Evolutionary conservation across 495 filamentous ascomycete genomes (phyloP).

Genomic region (Emericellopsis terricola): DNA sequence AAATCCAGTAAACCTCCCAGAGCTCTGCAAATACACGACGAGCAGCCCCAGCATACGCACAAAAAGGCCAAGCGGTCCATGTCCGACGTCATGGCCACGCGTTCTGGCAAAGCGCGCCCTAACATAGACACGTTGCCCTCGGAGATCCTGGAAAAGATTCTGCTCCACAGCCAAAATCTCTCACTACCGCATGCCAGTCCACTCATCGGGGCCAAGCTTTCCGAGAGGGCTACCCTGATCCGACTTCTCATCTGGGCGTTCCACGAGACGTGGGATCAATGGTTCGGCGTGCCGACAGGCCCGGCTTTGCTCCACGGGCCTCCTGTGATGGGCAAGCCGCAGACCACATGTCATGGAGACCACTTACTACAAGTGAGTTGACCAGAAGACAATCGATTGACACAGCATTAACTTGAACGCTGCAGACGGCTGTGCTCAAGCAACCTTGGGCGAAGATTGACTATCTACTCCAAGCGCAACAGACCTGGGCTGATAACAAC

Average conservation of each 20-base stretch:
- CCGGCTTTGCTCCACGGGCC: background rate
- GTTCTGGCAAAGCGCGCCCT: background rate
- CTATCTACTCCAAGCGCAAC: slow-evolving; percentile 2
- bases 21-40: background rate
- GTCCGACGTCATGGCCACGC: slow-evolving; percentile 2
- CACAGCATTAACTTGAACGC: background rate
- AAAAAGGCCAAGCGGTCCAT: background rate
- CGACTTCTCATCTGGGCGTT: slow-evolving; percentile 1
- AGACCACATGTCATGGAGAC: background rate
- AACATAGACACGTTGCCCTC: slow-evolving; percentile 1
- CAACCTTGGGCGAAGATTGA: slow-evolving; percentile 3
- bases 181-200: background rate
- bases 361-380: background rate
- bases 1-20: background rate
- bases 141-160: slow-evolving; percentile 3
- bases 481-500: slow-evolving; percentile 1
- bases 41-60: background rate
- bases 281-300: slow-evolving; percentile 2
- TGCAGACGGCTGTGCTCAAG: slow-evolving; percentile 1
- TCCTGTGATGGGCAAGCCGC: background rate
- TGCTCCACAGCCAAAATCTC: slow-evolving; percentile 2
- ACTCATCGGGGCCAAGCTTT: slow-evolving; percentile 1
- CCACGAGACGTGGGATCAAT: slow-evolving; percentile 3
- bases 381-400: no score
- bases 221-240: slow-evolving; percentile 1